Evolutionary conservation across 2,329 filamentous ascomycete species (phyloP).

Genomic region (Hypoxylon sp.): DNA sequence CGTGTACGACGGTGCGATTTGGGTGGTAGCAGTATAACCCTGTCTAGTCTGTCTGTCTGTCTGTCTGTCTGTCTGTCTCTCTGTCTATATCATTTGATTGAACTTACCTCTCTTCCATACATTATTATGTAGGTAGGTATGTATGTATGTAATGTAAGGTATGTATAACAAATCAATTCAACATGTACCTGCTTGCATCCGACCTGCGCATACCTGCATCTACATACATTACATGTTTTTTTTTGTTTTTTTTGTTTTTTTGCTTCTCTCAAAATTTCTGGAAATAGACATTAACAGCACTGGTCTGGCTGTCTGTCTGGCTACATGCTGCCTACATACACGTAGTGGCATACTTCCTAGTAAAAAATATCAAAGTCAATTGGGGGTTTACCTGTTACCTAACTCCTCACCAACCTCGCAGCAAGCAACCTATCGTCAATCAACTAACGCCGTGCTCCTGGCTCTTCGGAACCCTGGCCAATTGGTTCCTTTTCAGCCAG

Average conservation of each 20-base stretch:
- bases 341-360: background rate
- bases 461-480: conserved; percentile 32
- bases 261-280: background rate
- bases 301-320: background rate
- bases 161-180: no score
- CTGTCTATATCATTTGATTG: no score
- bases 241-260: background rate
- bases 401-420: conserved; percentile 21
- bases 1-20: conserved; percentile 26
- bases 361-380: conserved; percentile 4
- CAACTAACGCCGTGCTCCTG: conserved; percentile 19
- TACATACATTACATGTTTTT: background rate
- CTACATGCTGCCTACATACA: conserved; percentile 3
- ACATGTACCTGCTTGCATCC: no score
- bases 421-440: conserved; percentile 23
- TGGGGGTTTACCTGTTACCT: conserved; percentile 17
- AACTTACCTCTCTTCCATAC: no score
- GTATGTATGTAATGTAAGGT: conserved; percentile 3
- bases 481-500: conserved; percentile 35
- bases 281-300: background rate
- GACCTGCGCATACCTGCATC: background rate
- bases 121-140: conserved; percentile 10
- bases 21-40: no score
- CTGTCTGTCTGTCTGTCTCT: no score
- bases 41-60: no score